A percentile compares a stretch with the other conserved stretches of the same genome.
phyloP scores from a whole-genome alignment of 2,329 filamentous ascomycete genomes.

The Grosmannia clavigera region DNA sequence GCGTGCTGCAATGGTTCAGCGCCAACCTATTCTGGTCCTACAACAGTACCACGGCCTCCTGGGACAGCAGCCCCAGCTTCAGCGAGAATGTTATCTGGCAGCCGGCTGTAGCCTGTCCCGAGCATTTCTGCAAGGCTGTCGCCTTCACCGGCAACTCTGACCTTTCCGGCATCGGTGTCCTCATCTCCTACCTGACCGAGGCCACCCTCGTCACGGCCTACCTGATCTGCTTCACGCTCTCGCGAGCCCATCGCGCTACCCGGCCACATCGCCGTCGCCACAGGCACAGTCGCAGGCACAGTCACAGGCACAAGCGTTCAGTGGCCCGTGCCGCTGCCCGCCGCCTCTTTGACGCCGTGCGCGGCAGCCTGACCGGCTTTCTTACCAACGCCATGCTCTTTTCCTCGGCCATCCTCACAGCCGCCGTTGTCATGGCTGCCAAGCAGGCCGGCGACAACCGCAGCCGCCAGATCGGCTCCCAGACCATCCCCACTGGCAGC shows the following conservation, averaged over 20 bases:
- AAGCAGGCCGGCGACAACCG: not conserved
- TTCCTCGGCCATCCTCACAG: constrained; percentile 10
- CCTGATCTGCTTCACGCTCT: not conserved
- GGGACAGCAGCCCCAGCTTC: constrained; percentile 4
- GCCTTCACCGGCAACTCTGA: constrained; percentile 13
- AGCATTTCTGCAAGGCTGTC: constrained; percentile 12
- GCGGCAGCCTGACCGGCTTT: constrained; percentile 15
- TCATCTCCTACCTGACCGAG: constrained; percentile 5
- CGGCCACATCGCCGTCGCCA: not conserved
- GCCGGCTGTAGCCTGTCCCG: constrained; percentile 4
- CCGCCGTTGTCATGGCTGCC: constrained; percentile 9
- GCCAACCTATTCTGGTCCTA: not conserved
- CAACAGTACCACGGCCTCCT: constrained; percentile 1
- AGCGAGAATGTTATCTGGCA: constrained; percentile 5
- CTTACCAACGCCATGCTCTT: constrained; percentile 9
- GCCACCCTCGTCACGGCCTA: not conserved
- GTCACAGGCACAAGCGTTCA: not conserved
- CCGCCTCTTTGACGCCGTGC: constrained; percentile 16
- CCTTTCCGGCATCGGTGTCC: constrained; percentile 13
- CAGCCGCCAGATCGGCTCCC: not conserved
- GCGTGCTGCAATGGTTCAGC: constrained; percentile 5
- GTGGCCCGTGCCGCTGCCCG: not conserved
- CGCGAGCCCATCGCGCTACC: not conserved
- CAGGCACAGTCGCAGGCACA: not conserved
- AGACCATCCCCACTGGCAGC: constrained; percentile 7